phyloP scores from a whole-genome alignment of 2,329 filamentous ascomycete genomes.

The Zelopaecilomyces penicillatus region DNA sequence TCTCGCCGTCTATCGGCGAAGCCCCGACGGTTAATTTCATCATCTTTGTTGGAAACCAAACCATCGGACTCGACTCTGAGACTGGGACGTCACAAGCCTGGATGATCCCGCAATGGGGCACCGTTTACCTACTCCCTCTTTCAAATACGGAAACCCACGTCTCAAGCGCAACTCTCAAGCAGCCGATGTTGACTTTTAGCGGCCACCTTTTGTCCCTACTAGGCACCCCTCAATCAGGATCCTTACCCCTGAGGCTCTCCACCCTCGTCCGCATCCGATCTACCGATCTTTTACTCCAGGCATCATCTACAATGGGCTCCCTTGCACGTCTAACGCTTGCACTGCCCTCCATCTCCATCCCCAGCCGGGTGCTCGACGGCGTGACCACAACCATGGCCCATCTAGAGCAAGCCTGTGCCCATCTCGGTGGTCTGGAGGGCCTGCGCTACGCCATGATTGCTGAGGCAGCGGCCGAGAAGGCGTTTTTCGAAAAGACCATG shows the following conservation, averaged over 20 bases:
- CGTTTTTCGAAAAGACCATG: constrained; percentile 99
- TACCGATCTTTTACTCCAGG: constrained; percentile 75
- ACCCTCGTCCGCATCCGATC: constrained; percentile 80
- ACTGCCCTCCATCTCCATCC: constrained; percentile 85
- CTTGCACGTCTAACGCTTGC: constrained; percentile 77
- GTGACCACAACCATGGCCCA: constrained; percentile 73
- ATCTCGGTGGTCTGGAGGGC: constrained; percentile 57
- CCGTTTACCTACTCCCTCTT: constrained; percentile 51
- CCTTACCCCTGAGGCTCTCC: constrained; percentile 75
- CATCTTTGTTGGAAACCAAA: constrained; percentile 75
- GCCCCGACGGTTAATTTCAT: constrained; percentile 96
- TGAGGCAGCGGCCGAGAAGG: constrained; percentile 80
- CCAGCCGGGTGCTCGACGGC: constrained; percentile 74
- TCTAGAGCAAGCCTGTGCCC: constrained; percentile 66
- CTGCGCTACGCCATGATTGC: constrained; percentile 76
- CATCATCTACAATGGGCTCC: constrained; percentile 89
- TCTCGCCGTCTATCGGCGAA: constrained; percentile 86
- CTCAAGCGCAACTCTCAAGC: constrained; percentile 57
- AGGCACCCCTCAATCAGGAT: constrained; percentile 74
- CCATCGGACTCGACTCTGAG: constrained; percentile 45
- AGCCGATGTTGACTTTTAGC: constrained; percentile 82
- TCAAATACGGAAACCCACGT: constrained; percentile 42
- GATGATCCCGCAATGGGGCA: constrained; percentile 94
- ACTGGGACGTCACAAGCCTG: constrained; percentile 55
- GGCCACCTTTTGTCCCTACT: constrained; percentile 82